These are phyloP conservation scores for Arabidopsis arenosa DNA, from an alignment of 345 rosid species.

Conservation along the genomic window DNA sequence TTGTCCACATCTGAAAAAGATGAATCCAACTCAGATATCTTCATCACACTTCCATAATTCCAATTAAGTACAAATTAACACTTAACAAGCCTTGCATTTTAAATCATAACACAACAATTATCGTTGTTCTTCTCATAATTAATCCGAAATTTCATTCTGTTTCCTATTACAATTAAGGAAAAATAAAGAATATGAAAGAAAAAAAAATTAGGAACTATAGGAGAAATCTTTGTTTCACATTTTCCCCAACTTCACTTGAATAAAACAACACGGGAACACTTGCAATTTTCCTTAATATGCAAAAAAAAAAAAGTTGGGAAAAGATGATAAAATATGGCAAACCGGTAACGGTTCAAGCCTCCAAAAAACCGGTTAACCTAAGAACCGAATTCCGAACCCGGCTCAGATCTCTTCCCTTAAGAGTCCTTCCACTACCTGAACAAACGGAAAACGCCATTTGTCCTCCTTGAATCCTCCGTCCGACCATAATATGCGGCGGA, in stretches of 20 bases:
- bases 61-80: background rate
- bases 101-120: background rate
- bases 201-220: background rate
- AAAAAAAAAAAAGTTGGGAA: background rate
- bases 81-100: background rate
- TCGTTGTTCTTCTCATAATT: background rate
- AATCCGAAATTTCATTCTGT: background rate
- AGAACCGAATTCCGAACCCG: constrained; percentile 47
- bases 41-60: constrained; percentile 2
- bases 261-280: background rate
- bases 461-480: constrained; percentile 42
- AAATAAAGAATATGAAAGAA: background rate
- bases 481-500: constrained; percentile 50
- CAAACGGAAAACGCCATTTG: constrained; percentile 45
- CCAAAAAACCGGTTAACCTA: constrained; percentile 43
- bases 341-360: constrained; percentile 36
- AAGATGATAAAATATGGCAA: background rate
- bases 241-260: constrained; percentile 10
- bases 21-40: constrained; percentile 17
- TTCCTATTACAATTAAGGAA: background rate
- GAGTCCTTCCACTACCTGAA: constrained; percentile 44
- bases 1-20: constrained; percentile 20
- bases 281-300: background rate
- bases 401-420: constrained; percentile 40
- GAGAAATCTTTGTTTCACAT: background rate